A percentile compares a stretch with the other conserved stretches of the same genome.
Conservation (phyloP, 2,329 filamentous ascomycete genomes). For the Thelonectria discophora region DNA sequence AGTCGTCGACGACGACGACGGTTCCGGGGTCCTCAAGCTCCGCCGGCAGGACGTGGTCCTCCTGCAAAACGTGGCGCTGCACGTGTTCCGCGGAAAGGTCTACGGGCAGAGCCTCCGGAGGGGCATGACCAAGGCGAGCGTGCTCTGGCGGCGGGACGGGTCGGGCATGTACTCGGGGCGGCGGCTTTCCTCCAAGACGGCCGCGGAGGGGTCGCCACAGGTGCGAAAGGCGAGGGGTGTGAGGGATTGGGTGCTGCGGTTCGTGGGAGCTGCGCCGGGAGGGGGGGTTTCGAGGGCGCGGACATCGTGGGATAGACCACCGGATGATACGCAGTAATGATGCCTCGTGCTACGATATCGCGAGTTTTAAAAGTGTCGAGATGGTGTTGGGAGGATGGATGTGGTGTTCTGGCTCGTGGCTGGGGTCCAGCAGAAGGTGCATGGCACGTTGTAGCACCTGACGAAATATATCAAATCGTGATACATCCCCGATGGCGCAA, state of each 20-base stretch:
- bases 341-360: too few species aligned
- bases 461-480: not conserved
- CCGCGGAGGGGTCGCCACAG: conserved; percentile 55
- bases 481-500: conserved; percentile 15
- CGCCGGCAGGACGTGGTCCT: conserved; percentile 80
- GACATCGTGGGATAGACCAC: conserved; percentile 52
- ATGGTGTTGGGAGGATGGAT: too few species aligned
- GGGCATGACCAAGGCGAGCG: conserved; percentile 72
- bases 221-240: conserved; percentile 72
- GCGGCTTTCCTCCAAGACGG: conserved; percentile 52
- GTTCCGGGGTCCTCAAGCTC: conserved; percentile 55
- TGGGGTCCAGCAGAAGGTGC: not conserved
- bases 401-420: too few species aligned
- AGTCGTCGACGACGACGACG: conserved; percentile 45
- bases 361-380: too few species aligned
- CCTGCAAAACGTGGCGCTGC: conserved; percentile 80
- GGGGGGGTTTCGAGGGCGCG: conserved; percentile 30
- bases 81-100: conserved; percentile 77
- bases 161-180: conserved; percentile 65
- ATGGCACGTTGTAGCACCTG: not conserved
- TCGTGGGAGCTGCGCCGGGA: conserved; percentile 60
- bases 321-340: conserved; percentile 51
- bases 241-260: conserved; percentile 77
- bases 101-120: conserved; percentile 84
- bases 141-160: conserved; percentile 66